These are phyloP conservation scores for Papiliotrema terrestris DNA, from an alignment of 1,284 basidiomycete species.

Conservation along the genomic window DNA sequence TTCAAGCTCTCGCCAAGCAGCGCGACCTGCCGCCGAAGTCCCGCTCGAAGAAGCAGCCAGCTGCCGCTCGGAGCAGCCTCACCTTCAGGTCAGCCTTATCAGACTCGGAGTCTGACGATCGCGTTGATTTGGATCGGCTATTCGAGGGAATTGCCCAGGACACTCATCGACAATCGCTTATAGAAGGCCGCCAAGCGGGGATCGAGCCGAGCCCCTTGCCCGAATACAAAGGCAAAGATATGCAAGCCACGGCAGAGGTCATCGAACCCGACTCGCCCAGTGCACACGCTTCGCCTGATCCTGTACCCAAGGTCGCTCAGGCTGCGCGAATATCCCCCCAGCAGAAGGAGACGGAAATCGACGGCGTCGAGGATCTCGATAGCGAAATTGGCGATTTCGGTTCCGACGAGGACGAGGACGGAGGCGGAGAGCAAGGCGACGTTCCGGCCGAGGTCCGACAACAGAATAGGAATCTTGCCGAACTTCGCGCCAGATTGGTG, in stretches of 20 bases:
- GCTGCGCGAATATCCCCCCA: no score
- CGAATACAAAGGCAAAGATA: no score
- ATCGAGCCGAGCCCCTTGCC: no score
- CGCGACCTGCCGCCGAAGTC: slow-evolving; percentile 17
- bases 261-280: no score
- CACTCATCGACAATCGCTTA: neutral
- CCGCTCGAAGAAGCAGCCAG: neutral
- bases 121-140: neutral
- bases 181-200: neutral
- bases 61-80: neutral
- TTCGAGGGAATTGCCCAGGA: neutral
- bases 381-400: neutral
- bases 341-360: no score
- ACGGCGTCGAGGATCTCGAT: neutral
- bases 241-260: no score
- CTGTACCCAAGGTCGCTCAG: no score
- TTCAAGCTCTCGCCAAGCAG: slow-evolving; percentile 22
- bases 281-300: no score
- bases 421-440: neutral
- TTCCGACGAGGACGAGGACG: neutral
- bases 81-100: neutral
- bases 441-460: neutral
- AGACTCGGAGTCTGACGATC: neutral
- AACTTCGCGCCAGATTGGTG: neutral
- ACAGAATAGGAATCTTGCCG: neutral